Conservation (phyloP, 352 stramenopile genomes). For the Pythium apleroticum region DNA sequence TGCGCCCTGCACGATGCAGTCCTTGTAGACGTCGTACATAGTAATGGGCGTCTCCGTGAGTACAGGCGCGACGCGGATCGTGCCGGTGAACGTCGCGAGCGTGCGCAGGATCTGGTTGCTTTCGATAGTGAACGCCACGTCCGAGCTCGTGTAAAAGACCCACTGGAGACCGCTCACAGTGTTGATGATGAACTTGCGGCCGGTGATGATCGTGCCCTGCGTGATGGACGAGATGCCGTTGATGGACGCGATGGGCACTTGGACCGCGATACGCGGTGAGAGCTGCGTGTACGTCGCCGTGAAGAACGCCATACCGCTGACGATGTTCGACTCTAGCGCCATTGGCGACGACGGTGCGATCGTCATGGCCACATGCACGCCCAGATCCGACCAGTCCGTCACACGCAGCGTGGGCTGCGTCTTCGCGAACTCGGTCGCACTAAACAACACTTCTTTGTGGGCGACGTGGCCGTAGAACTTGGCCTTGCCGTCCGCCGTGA, state of each 20-base stretch:
- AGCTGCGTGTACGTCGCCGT: constrained; percentile 53
- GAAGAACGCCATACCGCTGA: constrained; percentile 79
- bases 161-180: constrained; percentile 57
- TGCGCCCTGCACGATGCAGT: constrained; percentile 59
- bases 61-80: constrained; percentile 46
- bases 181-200: constrained; percentile 48
- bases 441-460: constrained; percentile 64
- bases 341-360: constrained; percentile 23
- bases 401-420: constrained; percentile 48
- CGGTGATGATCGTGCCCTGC: constrained; percentile 32
- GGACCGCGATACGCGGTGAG: constrained; percentile 47
- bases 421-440: constrained; percentile 49
- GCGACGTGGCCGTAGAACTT: constrained; percentile 63
- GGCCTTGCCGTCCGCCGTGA: constrained; percentile 35
- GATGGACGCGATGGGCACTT: constrained; percentile 55
- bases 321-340: constrained; percentile 44
- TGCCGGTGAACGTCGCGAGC: constrained; percentile 38
- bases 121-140: constrained; percentile 39
- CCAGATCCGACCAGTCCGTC: constrained; percentile 62
- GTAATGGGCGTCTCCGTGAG: constrained; percentile 38
- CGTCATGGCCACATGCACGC: constrained; percentile 53
- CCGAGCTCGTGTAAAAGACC: constrained; percentile 48
- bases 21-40: constrained; percentile 61
- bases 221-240: constrained; percentile 34
- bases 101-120: constrained; percentile 47